Conservation (phyloP, 805 yeast species). For the Metschnikowia lunata region DNA sequence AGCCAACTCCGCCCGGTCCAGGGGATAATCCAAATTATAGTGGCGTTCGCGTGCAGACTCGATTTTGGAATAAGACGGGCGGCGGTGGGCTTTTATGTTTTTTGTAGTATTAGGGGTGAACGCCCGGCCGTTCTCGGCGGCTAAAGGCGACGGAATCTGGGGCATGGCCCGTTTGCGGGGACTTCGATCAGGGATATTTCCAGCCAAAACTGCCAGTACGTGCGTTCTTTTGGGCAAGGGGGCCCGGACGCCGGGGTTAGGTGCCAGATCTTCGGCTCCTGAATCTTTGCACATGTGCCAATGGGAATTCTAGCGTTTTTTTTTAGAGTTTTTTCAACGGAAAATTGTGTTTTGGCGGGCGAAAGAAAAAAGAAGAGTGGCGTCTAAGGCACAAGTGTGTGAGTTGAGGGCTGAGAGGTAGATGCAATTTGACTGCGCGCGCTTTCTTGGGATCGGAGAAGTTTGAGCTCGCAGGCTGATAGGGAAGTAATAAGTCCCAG, state of each 20-base stretch:
- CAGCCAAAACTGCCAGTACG: not conserved
- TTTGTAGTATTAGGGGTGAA: conserved; percentile 24
- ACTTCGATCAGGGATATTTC: not conserved
- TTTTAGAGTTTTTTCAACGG: not conserved
- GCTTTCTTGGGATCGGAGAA: no score
- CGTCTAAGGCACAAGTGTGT: no score
- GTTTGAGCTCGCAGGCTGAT: no score
- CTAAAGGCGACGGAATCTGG: not conserved
- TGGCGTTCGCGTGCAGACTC: conserved; percentile 28
- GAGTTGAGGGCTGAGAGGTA: no score
- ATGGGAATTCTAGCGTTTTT: not conserved
- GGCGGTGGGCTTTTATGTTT: conserved; percentile 13
- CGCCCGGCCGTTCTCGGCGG: conserved; percentile 6
- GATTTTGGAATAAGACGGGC: conserved; percentile 32
- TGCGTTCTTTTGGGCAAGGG: conserved; percentile 2
- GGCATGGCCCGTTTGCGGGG: not conserved
- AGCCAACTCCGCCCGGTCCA: conserved; percentile 28
- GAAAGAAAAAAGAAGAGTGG: not conserved
- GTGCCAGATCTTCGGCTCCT: not conserved
- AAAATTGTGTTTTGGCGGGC: not conserved
- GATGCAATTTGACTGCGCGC: no score
- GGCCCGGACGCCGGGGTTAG: not conserved
- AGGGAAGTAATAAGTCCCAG: no score
- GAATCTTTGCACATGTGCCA: not conserved
- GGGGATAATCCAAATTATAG: conserved; percentile 53